Base-by-base conservation (phyloP, 371 early-diverging fungal genomes). In the Apophysomyces variabilis region DNA sequence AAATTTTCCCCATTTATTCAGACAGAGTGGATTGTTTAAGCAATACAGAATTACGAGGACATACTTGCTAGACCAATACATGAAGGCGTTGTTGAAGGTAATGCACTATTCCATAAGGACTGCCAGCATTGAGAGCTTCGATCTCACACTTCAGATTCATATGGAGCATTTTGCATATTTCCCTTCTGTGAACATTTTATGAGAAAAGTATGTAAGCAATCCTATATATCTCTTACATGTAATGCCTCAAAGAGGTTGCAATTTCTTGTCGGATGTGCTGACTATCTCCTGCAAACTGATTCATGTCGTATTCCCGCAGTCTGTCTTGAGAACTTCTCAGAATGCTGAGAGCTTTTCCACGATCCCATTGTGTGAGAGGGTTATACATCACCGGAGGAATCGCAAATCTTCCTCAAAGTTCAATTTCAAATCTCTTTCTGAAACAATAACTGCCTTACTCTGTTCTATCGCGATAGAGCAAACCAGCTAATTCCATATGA, bases 81-180 rank as follows among this genome's bases (percentile, higher is more conserved):
- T 18, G 57, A 18, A 57, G 60, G 14, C n/a, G 26, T 41, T 26
- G 38, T 39, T 56, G 60, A 7, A 70, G 38, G 35, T 58, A 66
- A 1, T 41, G 36, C 3, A 66, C 21, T 43, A 70, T 62, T 5
- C 62, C 70, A 44, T 58, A 66, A 7, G 60, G 60, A 21, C 61
- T 58, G 16, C 54, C 38, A 4, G 50, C 18, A 61, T 75, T 71
- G 1, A 81, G 63, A 4, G 73, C 69, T 47, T 81, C 75, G 8
- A 81, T 59, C 60, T 81, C 82, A 43, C 67, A 78, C 41, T 81
- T 73, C 5, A 66, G 13, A 44, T 71, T 69, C 50, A 61, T 45
- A 43, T 69, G 66, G n/a, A 75, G 58, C 38, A 75, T 71, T 38
- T 44, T 41, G 21, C 61, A 67, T 38, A 68, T 46, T 50, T 82